Conservation (phyloP, 441 rosid species). For the Corymbia calophylla region DNA sequence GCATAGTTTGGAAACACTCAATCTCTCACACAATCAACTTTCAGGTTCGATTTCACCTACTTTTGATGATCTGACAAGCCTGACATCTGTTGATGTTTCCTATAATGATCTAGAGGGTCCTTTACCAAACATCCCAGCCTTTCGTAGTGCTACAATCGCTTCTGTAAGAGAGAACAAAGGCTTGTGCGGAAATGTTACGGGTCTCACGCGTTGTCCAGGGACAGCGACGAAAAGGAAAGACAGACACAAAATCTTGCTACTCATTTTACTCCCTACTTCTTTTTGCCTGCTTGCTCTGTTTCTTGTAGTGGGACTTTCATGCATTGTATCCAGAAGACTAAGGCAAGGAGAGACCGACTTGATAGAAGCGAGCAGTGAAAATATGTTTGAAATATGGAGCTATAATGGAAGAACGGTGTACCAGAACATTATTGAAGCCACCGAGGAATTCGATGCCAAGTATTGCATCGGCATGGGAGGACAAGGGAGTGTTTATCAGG, state of each 20-base stretch:
- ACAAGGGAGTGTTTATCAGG: background rate
- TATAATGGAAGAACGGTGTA: background rate
- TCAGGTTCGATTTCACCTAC: conserved; percentile 7
- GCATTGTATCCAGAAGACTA: background rate
- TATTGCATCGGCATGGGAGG: background rate
- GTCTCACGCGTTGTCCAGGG: conserved; percentile 3
- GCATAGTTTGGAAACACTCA: background rate
- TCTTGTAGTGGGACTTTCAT: background rate
- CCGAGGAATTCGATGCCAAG: background rate
- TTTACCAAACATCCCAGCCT: conserved; percentile 24
- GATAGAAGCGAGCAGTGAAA: background rate
- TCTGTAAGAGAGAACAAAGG: conserved; percentile 18
- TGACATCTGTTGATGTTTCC: background rate
- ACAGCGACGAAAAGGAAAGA: background rate
- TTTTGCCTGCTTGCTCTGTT: background rate
- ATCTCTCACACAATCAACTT: background rate
- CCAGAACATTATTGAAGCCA: background rate
- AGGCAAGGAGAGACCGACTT: background rate
- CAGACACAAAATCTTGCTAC: background rate
- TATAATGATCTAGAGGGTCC: conserved; percentile 19
- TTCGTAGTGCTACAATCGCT: conserved; percentile 4
- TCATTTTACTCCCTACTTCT: background rate
- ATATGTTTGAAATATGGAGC: background rate
- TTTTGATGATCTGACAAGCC: background rate
- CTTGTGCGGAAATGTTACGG: conserved; percentile 14